Evolutionary conservation across 1,284 basidiomycete genomes (phyloP).

Genomic region (Trametes hirsuta): DNA sequence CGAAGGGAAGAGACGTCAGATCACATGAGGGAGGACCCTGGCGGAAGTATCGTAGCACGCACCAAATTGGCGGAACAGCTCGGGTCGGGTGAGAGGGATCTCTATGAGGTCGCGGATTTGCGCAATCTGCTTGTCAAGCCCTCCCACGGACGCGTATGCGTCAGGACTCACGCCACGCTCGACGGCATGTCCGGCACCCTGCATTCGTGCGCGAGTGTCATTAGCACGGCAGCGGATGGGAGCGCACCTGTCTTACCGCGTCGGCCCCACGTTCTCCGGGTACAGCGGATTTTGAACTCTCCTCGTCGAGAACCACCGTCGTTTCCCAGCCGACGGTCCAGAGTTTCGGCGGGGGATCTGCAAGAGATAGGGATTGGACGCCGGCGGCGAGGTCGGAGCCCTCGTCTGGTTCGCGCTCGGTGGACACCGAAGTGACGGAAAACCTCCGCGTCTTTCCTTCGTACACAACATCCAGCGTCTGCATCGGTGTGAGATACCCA

Average conservation of each 20-base stretch:
- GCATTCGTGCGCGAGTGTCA: background rate
- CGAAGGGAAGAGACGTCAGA: conserved; percentile 4
- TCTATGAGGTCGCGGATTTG: conserved; percentile 95
- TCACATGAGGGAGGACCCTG: conserved; percentile 1
- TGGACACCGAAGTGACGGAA: conserved; percentile 51
- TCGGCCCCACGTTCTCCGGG: conserved; percentile 16
- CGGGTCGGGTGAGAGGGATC: conserved; percentile 88
- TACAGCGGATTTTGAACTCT: conserved; percentile 26
- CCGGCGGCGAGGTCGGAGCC: conserved; percentile 42
- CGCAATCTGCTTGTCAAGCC: conserved; percentile 85
- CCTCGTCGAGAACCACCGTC: conserved; percentile 50
- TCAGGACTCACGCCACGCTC: conserved; percentile 46
- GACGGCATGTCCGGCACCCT: conserved; percentile 50
- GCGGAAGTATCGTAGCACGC: conserved; percentile 18
- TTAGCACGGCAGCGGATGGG: conserved; percentile 2
- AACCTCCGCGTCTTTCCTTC: conserved; percentile 63
- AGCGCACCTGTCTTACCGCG: conserved; percentile 8
- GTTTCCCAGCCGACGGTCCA: conserved; percentile 71
- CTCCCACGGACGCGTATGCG: conserved; percentile 82
- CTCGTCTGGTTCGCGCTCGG: conserved; percentile 33
- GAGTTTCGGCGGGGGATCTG: conserved; percentile 38
- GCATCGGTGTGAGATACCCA: conserved; percentile 67
- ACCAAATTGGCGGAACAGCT: conserved; percentile 91
- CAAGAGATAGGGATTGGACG: conserved; percentile 47
- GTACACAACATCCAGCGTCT: conserved; percentile 66